Base-by-base conservation (phyloP, 257 asterid genomes). In the Parsonsia alboflavescens region DNA sequence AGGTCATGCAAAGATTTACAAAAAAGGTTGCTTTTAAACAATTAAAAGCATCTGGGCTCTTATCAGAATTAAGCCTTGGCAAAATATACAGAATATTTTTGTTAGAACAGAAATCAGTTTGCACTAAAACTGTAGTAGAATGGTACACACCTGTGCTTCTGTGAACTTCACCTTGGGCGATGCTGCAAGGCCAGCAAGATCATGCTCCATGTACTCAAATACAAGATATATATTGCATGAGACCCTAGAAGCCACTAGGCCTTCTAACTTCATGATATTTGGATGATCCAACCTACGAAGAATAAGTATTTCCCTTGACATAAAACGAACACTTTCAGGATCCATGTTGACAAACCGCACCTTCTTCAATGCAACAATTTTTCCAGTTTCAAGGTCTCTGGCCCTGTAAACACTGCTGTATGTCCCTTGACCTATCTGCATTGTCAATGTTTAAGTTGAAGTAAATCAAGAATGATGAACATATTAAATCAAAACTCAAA, bases 351-450 rank as follows among this genome's bases (percentile, higher is more conserved):
- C 84, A 77, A 93, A 93, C 33, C 97, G 89, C 80, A 93, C 96
- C 82, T 93, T 91, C 82, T 93, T 93, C 75, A 93, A 71, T 21
- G 98, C 98, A 74, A 93, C 98, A 53, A 86, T 73, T 81, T 89
- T 89, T 72, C 89, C 90, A 22, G 91, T 85, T 82, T 93, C 98
- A 75, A 93, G 90, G 81, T 93, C 98, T 76, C 90, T 90, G 42
- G 98, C 97, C 85, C 96, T 84, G 83, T 90, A 93, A 50, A 93
- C 98, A 71, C 96, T 90, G 85, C 98, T 93, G 78, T 93, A 93
- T 72, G 98, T 93, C 74, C 98, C 98, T 87, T 93, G 95, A 77
- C 98, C 98, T 68, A 93, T 93, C 98, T 93, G 91, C 74, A 49
- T 66, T 7, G 41, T 39, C 70, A 33, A 59, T 70, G 74, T 70